Percentiles rank a stretch among this genome's conserved stretches.
Conservation (phyloP, 176 grass and related monocot species). For the Thalia dealbata region DNA sequence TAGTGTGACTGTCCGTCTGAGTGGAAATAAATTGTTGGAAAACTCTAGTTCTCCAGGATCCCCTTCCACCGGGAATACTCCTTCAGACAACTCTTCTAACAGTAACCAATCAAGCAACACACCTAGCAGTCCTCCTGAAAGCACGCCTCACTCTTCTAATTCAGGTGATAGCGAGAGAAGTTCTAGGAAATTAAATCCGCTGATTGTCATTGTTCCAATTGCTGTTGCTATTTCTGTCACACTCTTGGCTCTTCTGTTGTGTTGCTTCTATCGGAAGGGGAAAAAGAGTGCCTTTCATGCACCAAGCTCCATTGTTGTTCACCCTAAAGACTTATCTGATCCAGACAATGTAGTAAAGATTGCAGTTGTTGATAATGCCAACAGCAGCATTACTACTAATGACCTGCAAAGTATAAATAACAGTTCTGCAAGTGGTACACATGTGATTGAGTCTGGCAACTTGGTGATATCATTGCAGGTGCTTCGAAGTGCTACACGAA, state of each 20-base stretch:
- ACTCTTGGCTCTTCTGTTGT: not conserved
- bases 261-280: constrained; percentile 26
- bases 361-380: no score
- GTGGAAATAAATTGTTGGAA: constrained; percentile 33
- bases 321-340: no score
- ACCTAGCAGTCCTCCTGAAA: not conserved
- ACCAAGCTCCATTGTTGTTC: constrained; percentile 17
- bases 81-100: not conserved
- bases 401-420: not conserved
- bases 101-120: not conserved
- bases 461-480: constrained; percentile 68
- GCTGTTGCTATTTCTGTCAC: constrained; percentile 22
- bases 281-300: constrained; percentile 9
- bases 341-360: no score
- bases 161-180: not conserved
- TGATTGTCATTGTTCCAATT: constrained; percentile 31
- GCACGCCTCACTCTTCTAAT: not conserved
- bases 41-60: constrained; percentile 8
- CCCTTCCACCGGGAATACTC: constrained; percentile 1
- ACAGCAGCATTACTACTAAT: no score
- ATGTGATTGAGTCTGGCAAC: constrained; percentile 39
- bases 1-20: constrained; percentile 28
- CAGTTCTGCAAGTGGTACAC: constrained; percentile 26
- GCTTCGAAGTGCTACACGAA: constrained; percentile 44
- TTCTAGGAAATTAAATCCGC: constrained; percentile 15